Evolutionary conservation across 352 stramenopile genomes (phyloP), one percentile per base, ranked within the genome.

Genomic region (Pythium guiyangense): DNA sequence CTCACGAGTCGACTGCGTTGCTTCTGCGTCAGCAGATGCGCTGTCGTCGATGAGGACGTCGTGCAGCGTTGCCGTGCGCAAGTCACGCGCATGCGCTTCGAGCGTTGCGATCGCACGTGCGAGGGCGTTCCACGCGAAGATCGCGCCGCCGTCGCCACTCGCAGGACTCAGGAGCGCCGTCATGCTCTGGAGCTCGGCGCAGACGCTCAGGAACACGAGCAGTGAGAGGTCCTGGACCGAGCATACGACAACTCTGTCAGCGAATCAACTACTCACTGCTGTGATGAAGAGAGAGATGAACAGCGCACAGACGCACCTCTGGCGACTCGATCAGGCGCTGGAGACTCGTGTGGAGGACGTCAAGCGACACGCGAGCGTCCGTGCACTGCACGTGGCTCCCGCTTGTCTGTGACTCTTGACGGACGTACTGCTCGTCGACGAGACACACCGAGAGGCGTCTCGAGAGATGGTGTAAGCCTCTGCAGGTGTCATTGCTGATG

Each of bases 81-180:
- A 31, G n/a, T 63, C 57, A 18, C 39, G 14, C 25, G 35, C 45
- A 37, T 27, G 47, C 25, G 52, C 20, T 45, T 64, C 59, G 25
- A 64, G 45, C 20, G 20, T 31, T 18, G 52, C 34, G 44, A 64
- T 51, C 9, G 37, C 34, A 8, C 44, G 51, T 10, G 45, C 47
- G 22, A 60, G 34, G 6, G 25, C 42, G 18, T 64, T 59, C 43
- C 53, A 60, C n/a, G 59, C 59, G n/a, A 64, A 64, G 10, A 60
- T n/a, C 17, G 52, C 40, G 15, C 57, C 57, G 34, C 56, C 47
- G 1, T 31, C 53, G 35, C 12, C 18, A 37, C 27, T 25, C 4
- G 20, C 15, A 8, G 45, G 52, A 42, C 52, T 39, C 6, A 64
- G 44, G 8, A 61, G 18, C 44, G 34, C 46, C 46, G 54, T 5